phyloP scores from a whole-genome alignment of 2,329 filamentous ascomycete species.

The Diaporthe sp. region DNA sequence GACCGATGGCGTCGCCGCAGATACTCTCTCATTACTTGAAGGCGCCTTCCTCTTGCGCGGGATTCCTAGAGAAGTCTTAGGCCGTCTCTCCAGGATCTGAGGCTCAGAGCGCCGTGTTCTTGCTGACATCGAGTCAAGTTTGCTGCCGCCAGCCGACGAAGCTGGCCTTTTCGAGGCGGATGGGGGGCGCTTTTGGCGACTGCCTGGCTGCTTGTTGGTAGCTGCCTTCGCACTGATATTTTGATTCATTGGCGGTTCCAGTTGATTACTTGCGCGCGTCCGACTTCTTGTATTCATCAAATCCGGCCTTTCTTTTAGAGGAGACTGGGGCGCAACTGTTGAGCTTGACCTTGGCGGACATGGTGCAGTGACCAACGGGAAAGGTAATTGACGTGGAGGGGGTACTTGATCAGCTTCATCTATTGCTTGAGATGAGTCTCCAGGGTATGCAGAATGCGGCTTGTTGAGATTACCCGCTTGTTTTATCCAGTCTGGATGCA shows the following conservation, averaged over 20 bases:
- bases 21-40: background rate
- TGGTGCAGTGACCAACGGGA: background rate
- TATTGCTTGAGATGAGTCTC: background rate
- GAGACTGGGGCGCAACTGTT: background rate
- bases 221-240: background rate
- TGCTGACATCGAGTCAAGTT: background rate
- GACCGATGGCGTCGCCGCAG: background rate
- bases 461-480: background rate
- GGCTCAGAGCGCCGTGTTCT: background rate
- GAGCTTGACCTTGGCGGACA: background rate
- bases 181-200: background rate
- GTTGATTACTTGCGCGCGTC: too few species aligned
- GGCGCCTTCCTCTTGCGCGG: background rate
- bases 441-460: background rate
- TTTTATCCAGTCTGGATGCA: background rate
- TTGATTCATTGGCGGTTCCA: background rate
- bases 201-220: background rate
- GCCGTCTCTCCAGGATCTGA: background rate
- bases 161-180: background rate
- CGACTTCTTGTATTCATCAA: background rate
- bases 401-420: background rate
- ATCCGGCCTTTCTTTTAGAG: background rate
- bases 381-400: conserved; percentile 19
- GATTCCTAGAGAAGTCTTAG: background rate
- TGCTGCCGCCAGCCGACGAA: background rate